A percentile compares a stretch with the other conserved stretches of the same genome.
Evolutionary conservation across 805 yeast species (phyloP).

Genomic region (Cyberlindnera euphorbiae): DNA sequence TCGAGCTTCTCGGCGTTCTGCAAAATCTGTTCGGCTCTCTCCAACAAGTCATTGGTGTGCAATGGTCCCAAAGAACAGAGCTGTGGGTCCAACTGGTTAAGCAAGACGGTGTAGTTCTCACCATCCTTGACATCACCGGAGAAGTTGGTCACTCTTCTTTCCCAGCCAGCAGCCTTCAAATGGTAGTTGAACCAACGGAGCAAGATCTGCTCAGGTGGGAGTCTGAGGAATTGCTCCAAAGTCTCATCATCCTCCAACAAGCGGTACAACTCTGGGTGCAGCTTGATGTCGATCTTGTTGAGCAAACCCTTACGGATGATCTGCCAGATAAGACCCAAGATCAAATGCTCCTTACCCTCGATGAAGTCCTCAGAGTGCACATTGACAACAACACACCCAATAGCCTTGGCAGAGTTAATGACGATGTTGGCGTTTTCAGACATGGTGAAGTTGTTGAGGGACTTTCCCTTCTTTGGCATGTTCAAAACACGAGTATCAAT

Average conservation of each 20-base stretch:
- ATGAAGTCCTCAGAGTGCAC: conserved; percentile 94
- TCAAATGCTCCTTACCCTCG: conserved; percentile 90
- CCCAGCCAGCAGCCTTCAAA: conserved; percentile 86
- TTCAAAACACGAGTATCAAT: conserved; percentile 97
- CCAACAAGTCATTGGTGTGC: conserved; percentile 65
- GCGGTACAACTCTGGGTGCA: conserved; percentile 95
- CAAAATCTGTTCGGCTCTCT: conserved; percentile 85
- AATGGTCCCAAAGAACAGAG: conserved; percentile 79
- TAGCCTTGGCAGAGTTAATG: conserved; percentile 97
- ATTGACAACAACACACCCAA: conserved; percentile 96
- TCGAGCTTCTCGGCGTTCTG: conserved; percentile 85
- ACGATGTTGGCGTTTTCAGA: conserved; percentile 96
- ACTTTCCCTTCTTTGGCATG: conserved; percentile 74
- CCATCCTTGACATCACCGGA: conserved; percentile 88
- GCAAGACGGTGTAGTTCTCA: conserved; percentile 86
- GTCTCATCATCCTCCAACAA: conserved; percentile 95
- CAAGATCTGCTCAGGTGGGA: conserved; percentile 96
- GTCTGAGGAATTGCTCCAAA: conserved; percentile 89
- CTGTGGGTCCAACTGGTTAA: conserved; percentile 84
- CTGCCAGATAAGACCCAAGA: conserved; percentile 93
- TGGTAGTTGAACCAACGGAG: conserved; percentile 98
- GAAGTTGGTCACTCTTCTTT: conserved; percentile 81
- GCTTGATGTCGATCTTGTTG: conserved; percentile 90
- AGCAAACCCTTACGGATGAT: conserved; percentile 93
- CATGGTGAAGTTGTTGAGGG: conserved; percentile 90